phyloP scores from a whole-genome alignment of 2,329 filamentous ascomycete genomes.

The Colletotrichum musae region DNA sequence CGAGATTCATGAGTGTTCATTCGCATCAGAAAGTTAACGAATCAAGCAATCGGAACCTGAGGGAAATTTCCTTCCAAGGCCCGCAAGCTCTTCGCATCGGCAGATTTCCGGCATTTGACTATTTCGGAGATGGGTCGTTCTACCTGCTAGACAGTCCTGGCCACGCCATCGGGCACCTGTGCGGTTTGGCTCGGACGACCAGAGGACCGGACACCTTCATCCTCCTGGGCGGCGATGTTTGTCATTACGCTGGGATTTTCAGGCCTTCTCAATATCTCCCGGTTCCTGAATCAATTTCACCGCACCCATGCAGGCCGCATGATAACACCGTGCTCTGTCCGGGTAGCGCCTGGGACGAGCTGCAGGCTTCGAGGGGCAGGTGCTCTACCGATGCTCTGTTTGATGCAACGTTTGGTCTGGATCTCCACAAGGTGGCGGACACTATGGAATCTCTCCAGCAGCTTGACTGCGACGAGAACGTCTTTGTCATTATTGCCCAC shows the following conservation, averaged over 20 bases:
- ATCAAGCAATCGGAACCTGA: conserved; percentile 45
- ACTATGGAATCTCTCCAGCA: conserved; percentile 42
- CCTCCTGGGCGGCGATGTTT: conserved; percentile 59
- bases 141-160: conserved; percentile 59
- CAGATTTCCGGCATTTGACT: conserved; percentile 55
- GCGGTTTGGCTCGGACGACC: conserved; percentile 56
- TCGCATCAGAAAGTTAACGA: neutral
- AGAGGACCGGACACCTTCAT: conserved; percentile 53
- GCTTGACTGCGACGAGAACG: conserved; percentile 44
- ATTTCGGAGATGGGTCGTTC: conserved; percentile 59
- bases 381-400: conserved; percentile 43
- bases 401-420: conserved; percentile 45
- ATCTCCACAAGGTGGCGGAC: conserved; percentile 43
- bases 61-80: conserved; percentile 47
- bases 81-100: conserved; percentile 50
- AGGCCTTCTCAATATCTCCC: conserved; percentile 53
- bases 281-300: conserved; percentile 49
- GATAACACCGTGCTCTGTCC: conserved; percentile 39
- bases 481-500: conserved; percentile 47
- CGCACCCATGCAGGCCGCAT: conserved; percentile 41
- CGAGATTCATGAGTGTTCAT: too few relatives aligned
- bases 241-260: conserved; percentile 56
- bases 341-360: conserved; percentile 42
- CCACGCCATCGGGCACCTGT: conserved; percentile 58
- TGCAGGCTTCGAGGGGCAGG: conserved; percentile 44